Percentiles rank a stretch among this genome's conserved stretches.
phyloP scores from a whole-genome alignment of 441 rosid species.

The Theobroma grandiflorum region DNA sequence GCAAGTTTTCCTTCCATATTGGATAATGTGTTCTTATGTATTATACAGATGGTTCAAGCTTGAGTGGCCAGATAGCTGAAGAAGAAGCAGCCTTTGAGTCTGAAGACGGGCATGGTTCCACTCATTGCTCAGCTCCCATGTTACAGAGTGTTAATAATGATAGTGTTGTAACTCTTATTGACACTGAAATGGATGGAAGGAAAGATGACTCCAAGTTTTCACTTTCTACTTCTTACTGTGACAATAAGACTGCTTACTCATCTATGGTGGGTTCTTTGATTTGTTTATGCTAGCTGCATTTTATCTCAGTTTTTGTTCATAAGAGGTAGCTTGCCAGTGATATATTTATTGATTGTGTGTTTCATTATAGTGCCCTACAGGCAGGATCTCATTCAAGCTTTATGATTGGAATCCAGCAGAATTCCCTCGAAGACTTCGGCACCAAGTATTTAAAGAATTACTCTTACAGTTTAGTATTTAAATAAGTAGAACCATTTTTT shows the following conservation, averaged over 20 bases:
- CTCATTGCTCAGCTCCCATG: slow-evolving; percentile 51
- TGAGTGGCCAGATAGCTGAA: slow-evolving; percentile 55
- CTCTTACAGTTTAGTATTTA: slow-evolving; percentile 70
- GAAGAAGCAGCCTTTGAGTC: slow-evolving; percentile 64
- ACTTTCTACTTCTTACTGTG: slow-evolving; percentile 65
- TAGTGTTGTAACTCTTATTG: slow-evolving; percentile 60
- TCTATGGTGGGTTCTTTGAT: slow-evolving; percentile 65
- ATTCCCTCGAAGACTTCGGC: slow-evolving; percentile 98
- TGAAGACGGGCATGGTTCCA: slow-evolving; percentile 63
- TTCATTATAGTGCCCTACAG: slow-evolving; percentile 87
- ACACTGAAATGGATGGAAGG: slow-evolving; percentile 53
- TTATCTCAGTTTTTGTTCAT: slow-evolving; percentile 9
- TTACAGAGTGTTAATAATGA: slow-evolving; percentile 63
- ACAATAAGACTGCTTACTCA: slow-evolving; percentile 74
- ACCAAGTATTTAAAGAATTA: slow-evolving; percentile 82
- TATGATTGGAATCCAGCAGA: slow-evolving; percentile 99
- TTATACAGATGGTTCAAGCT: slow-evolving; percentile 53
- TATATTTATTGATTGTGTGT: slow-evolving; percentile 36
- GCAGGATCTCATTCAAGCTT: slow-evolving; percentile 96
- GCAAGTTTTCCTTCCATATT: neutral
- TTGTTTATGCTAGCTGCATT: slow-evolving; percentile 19
- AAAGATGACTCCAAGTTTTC: slow-evolving; percentile 64
- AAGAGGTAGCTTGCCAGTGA: neutral
- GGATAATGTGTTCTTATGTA: slow-evolving; percentile 15
- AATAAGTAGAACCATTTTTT: slow-evolving; percentile 25